Evolutionary conservation across 495 filamentous ascomycete species (phyloP).

Genomic region (Neurospora sp.): DNA sequence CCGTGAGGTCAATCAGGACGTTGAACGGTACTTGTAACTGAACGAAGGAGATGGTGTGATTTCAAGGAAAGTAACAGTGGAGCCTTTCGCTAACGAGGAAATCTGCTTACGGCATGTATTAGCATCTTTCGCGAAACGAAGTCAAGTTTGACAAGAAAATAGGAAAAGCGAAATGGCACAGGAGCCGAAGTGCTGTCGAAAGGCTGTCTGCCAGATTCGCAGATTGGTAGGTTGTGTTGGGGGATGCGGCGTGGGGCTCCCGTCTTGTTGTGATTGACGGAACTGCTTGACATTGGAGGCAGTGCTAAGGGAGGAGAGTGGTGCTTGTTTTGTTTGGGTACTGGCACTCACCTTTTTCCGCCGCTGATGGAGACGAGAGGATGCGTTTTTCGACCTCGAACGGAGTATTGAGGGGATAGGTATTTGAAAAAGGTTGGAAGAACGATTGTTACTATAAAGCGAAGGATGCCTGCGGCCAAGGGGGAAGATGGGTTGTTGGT

Average conservation of each 20-base stretch:
- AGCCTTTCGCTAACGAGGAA: background rate
- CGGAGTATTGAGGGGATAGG: background rate
- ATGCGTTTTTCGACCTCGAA: background rate
- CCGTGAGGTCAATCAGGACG: background rate
- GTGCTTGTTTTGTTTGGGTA: background rate
- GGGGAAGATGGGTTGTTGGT: conserved; percentile 20
- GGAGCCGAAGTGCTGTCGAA: background rate
- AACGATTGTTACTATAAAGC: conserved; percentile 34
- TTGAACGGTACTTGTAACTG: background rate
- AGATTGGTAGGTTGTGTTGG: background rate
- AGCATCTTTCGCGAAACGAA: background rate
- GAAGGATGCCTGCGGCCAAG: conserved; percentile 48
- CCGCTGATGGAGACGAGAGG: background rate
- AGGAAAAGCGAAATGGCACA: background rate
- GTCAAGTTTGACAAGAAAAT: background rate
- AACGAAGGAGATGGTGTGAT: background rate
- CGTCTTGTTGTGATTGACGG: background rate
- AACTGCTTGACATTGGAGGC: background rate
- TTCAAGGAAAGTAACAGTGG: background rate
- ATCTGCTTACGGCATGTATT: background rate
- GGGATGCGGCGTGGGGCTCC: background rate
- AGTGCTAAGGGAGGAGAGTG: background rate
- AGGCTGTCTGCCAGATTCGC: background rate
- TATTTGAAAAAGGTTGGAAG: conserved; percentile 3
- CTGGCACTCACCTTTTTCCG: background rate